These are phyloP conservation scores for Populus hybrid DNA, from an alignment of 441 rosid genomes.

Conservation along the genomic window DNA sequence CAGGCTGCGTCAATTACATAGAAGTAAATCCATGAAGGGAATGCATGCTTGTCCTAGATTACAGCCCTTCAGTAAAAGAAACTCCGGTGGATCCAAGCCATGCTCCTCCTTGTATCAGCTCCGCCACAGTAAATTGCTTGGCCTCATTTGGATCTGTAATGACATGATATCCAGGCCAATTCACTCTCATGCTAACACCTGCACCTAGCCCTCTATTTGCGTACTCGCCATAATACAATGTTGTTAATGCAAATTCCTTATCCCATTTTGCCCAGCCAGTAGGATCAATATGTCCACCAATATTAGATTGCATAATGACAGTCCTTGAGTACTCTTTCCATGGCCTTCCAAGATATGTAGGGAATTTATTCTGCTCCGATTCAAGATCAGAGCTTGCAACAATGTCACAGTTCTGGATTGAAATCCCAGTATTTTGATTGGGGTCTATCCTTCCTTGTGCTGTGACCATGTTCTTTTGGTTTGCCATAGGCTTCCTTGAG, in stretches of 20 bases:
- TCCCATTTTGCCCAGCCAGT: conserved; percentile 47
- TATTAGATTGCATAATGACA: conserved; percentile 35
- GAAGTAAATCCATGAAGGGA: neutral
- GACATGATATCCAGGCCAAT: conserved; percentile 44
- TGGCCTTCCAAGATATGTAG: conserved; percentile 21
- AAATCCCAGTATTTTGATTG: conserved; percentile 58
- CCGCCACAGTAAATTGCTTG: conserved; percentile 39
- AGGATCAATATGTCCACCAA: conserved; percentile 37
- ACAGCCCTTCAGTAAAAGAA: conserved; percentile 30
- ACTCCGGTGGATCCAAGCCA: conserved; percentile 50
- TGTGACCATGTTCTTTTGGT: conserved; percentile 33
- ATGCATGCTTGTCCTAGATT: neutral
- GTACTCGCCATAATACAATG: conserved; percentile 49
- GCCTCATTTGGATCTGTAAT: conserved; percentile 41
- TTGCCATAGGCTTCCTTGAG: conserved; percentile 31
- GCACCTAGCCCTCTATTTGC: conserved; percentile 49
- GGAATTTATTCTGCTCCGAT: conserved; percentile 18
- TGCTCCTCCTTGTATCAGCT: conserved; percentile 37
- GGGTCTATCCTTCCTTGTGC: conserved; percentile 40
- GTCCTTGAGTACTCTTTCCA: conserved; percentile 12
- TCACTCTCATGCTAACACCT: conserved; percentile 35
- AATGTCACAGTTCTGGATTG: conserved; percentile 43
- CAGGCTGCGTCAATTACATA: neutral
- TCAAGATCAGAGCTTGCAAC: conserved; percentile 37
- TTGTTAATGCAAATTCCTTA: conserved; percentile 36